Evolutionary conservation across 2,329 filamentous ascomycete species (phyloP).

Genomic region (Colletotrichum orbiculare): DNA sequence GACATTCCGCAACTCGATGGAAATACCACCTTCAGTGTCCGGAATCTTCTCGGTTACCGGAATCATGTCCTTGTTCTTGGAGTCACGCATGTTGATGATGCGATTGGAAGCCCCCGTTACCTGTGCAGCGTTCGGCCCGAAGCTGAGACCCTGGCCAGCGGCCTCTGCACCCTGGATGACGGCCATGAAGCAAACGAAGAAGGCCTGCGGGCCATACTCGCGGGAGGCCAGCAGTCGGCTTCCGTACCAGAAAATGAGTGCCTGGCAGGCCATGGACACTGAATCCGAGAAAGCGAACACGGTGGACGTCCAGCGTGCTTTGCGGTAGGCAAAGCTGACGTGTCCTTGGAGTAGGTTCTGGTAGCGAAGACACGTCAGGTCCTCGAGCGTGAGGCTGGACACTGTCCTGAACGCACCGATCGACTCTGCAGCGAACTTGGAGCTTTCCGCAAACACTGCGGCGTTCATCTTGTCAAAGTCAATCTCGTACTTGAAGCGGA

Average conservation of each 20-base stretch:
- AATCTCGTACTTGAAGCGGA: conserved; percentile 68
- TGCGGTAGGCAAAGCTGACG: conserved; percentile 67
- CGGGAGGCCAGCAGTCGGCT: conserved; percentile 65
- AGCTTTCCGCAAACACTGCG: conserved; percentile 76
- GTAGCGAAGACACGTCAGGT: conserved; percentile 72
- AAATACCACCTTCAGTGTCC: conserved; percentile 60
- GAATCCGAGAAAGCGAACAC: conserved; percentile 78
- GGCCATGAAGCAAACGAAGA: conserved; percentile 72
- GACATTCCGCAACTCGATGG: conserved; percentile 66
- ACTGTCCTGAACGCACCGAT: conserved; percentile 81
- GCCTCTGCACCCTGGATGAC: conserved; percentile 75
- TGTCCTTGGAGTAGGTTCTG: conserved; percentile 67
- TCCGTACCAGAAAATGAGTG: conserved; percentile 75
- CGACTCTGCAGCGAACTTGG: conserved; percentile 79
- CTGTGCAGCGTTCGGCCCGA: conserved; percentile 73
- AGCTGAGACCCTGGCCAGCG: conserved; percentile 74
- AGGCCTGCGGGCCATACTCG: conserved; percentile 59
- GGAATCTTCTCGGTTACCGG: conserved; percentile 51
- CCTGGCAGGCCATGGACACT: conserved; percentile 70
- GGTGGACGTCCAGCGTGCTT: conserved; percentile 70
- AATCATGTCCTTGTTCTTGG: conserved; percentile 48
- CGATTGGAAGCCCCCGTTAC: conserved; percentile 69
- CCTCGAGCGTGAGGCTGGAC: conserved; percentile 75
- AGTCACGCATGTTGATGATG: conserved; percentile 64
- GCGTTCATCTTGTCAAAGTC: conserved; percentile 76